These are phyloP conservation scores for Penicillium goetzii DNA, from an alignment of 495 filamentous ascomycete genomes.

Conservation along the genomic window DNA sequence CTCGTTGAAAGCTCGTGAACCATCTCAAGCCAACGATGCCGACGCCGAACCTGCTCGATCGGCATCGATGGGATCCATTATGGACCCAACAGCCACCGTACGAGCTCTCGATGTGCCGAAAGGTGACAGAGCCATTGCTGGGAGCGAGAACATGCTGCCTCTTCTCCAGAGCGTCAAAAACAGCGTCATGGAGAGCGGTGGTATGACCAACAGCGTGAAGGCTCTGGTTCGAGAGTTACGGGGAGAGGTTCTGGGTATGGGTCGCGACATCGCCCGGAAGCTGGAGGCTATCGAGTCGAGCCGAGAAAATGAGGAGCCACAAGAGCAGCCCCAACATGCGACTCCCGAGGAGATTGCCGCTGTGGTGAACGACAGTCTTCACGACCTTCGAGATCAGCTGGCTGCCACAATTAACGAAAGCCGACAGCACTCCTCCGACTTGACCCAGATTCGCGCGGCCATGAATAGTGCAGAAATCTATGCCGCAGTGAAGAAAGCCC, in stretches of 20 bases:
- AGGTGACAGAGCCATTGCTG: conserved; percentile 34
- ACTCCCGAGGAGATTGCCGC: conserved; percentile 71
- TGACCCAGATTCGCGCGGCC: conserved; percentile 51
- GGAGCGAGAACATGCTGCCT: conserved; percentile 64
- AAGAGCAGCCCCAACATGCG: conserved; percentile 50
- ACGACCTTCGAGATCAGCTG: conserved; percentile 80
- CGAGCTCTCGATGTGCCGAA: conserved; percentile 33
- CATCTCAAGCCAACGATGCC: neutral
- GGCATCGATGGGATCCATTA: conserved; percentile 28
- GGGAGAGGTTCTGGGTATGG: conserved; percentile 93
- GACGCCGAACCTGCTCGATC: conserved; percentile 21
- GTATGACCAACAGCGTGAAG: conserved; percentile 88
- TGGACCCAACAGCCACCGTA: conserved; percentile 27
- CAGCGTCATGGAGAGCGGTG: conserved; percentile 81
- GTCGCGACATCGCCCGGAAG: conserved; percentile 80
- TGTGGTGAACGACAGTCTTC: conserved; percentile 78
- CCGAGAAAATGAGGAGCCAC: conserved; percentile 39
- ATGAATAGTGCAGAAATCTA: conserved; percentile 81
- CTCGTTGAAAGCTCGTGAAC: conserved; percentile 23
- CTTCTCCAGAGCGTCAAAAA: conserved; percentile 83
- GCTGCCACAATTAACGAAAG: conserved; percentile 73
- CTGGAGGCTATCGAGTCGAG: conserved; percentile 67
- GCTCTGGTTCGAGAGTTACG: conserved; percentile 84
- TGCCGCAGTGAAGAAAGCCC: conserved; percentile 73
- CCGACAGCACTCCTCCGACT: conserved; percentile 63